phyloP scores from a whole-genome alignment of 2,329 filamentous ascomycete genomes.

The Neurospora sp. region DNA sequence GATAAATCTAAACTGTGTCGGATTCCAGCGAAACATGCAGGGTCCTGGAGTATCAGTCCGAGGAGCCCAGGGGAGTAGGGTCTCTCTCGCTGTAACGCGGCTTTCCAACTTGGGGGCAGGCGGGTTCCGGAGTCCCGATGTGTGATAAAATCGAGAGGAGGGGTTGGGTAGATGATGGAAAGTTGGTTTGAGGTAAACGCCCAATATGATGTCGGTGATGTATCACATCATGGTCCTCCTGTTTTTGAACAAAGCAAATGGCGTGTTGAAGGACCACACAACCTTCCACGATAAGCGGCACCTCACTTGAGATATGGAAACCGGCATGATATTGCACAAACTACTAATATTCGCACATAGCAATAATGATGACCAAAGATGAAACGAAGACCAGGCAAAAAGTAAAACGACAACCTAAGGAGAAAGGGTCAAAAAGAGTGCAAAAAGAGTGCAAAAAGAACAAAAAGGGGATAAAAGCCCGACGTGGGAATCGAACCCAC shows the following conservation, averaged over 20 bases:
- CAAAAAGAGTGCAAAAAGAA: not conserved
- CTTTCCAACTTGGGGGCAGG: not conserved
- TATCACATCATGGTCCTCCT: not conserved
- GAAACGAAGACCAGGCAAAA: not conserved
- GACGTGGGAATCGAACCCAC: not conserved
- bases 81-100: not conserved
- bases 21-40: not conserved
- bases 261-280: no score
- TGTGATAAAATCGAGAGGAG: not conserved
- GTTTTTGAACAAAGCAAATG: not conserved
- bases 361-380: not conserved
- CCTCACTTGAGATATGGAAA: not conserved
- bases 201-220: not conserved
- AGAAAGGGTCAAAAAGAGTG: no score
- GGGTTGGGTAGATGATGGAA: not conserved
- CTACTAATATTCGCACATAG: not conserved
- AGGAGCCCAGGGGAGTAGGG: not conserved
- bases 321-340: not conserved
- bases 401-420: no score
- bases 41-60: not conserved
- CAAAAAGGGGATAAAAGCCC: not conserved
- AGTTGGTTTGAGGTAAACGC: not conserved
- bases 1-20: not conserved
- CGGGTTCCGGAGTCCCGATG: not conserved
- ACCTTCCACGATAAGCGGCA: not conserved